phyloP scores from a whole-genome alignment of 1,139 yeast species.

The Magnusiomyces paraingens region DNA sequence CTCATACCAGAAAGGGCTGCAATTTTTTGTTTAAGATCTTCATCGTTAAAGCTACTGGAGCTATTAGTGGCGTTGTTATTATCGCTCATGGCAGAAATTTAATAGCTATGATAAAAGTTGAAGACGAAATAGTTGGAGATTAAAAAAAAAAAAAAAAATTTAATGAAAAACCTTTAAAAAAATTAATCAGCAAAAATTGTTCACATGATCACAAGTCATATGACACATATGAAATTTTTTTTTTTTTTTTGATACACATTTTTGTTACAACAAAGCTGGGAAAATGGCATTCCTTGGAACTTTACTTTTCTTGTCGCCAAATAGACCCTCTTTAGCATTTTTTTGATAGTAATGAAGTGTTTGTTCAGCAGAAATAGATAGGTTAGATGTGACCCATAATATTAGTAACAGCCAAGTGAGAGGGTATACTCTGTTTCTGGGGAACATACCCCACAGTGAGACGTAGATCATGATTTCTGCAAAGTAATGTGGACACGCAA shows the following conservation, averaged over 20 bases:
- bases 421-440: constrained; percentile 18
- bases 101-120: background rate
- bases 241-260: background rate
- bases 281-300: background rate
- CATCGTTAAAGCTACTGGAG: background rate
- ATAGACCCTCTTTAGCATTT: background rate
- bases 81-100: background rate
- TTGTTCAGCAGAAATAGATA: background rate
- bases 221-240: background rate
- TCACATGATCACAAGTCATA: background rate
- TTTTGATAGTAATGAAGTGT: background rate
- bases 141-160: background rate
- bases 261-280: background rate
- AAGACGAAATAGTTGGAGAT: background rate
- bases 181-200: background rate
- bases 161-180: too few relatives aligned
- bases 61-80: background rate
- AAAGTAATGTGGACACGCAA: constrained; percentile 64
- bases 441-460: constrained; percentile 18
- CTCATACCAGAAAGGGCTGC: constrained; percentile 14
- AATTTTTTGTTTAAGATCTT: constrained; percentile 15
- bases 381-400: background rate
- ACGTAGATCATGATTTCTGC: constrained; percentile 59
- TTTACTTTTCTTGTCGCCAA: background rate
- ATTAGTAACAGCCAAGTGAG: background rate